Evolutionary conservation across 768 basidiomycete genomes (phyloP).

Genomic region (Macrolepiota dolichaula): DNA sequence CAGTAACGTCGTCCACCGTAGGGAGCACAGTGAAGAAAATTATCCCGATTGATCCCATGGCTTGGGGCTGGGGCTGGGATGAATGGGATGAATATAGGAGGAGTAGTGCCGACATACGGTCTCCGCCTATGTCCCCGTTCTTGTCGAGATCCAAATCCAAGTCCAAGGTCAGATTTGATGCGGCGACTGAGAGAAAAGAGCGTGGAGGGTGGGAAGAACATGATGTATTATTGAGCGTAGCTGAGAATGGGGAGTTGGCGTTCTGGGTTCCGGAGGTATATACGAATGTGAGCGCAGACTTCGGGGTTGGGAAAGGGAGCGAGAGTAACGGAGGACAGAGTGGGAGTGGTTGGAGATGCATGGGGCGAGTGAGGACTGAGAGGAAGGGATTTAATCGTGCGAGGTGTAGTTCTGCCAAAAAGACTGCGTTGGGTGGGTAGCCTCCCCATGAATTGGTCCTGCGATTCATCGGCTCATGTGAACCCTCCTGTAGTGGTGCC

Average conservation of each 20-base stretch:
- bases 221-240: constrained; percentile 79
- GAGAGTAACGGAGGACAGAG: background rate
- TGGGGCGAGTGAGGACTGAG: constrained; percentile 73
- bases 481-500: constrained; percentile 50
- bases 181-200: background rate
- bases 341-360: constrained; percentile 55
- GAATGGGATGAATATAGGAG: background rate
- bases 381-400: constrained; percentile 64
- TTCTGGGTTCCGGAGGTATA: constrained; percentile 72
- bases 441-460: constrained; percentile 11
- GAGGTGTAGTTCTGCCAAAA: constrained; percentile 87
- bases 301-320: background rate
- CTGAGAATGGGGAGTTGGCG: constrained; percentile 71
- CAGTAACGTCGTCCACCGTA: background rate
- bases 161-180: background rate
- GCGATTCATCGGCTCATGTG: background rate
- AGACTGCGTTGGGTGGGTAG: constrained; percentile 76
- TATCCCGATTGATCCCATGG: constrained; percentile 85
- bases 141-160: background rate
- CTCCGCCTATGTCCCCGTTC: background rate
- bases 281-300: background rate
- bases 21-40: constrained; percentile 38
- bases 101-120: background rate
- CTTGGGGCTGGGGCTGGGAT: constrained; percentile 50
- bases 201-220: constrained; percentile 39